phyloP scores from a whole-genome alignment of 192 early-diverging fungal genomes.

The Blastocladiella britannica region DNA sequence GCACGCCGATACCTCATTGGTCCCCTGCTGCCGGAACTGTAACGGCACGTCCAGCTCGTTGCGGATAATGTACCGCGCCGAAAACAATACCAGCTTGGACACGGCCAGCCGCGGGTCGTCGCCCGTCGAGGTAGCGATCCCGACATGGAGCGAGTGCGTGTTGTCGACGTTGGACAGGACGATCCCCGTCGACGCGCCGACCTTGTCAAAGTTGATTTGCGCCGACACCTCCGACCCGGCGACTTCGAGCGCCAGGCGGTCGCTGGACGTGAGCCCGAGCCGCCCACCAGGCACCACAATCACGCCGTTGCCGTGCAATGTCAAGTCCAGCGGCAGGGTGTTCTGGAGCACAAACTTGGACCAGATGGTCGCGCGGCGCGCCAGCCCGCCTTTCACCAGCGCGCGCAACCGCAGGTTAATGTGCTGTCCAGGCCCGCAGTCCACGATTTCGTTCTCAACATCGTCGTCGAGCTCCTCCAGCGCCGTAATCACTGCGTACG shows the following conservation, averaged over 20 bases:
- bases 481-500: constrained; percentile 1
- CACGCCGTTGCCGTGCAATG: not conserved
- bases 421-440: too few species aligned
- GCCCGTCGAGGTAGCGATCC: not conserved
- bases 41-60: constrained; percentile 56
- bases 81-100: constrained; percentile 74
- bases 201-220: not conserved
- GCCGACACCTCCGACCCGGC: not conserved
- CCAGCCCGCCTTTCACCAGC: not conserved
- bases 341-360: not conserved
- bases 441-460: not conserved
- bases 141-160: too few species aligned
- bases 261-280: not conserved
- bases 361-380: not conserved
- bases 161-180: too few species aligned
- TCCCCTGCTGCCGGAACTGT: constrained; percentile 47
- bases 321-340: not conserved
- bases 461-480: not conserved
- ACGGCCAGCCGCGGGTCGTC: constrained; percentile 19
- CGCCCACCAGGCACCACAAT: not conserved
- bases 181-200: not conserved
- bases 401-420: not conserved
- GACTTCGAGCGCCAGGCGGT: not conserved
- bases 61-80: constrained; percentile 72
- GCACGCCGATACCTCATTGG: constrained; percentile 21